Base-by-base conservation (phyloP, 345 rosid genomes). In the Angophora floribunda region DNA sequence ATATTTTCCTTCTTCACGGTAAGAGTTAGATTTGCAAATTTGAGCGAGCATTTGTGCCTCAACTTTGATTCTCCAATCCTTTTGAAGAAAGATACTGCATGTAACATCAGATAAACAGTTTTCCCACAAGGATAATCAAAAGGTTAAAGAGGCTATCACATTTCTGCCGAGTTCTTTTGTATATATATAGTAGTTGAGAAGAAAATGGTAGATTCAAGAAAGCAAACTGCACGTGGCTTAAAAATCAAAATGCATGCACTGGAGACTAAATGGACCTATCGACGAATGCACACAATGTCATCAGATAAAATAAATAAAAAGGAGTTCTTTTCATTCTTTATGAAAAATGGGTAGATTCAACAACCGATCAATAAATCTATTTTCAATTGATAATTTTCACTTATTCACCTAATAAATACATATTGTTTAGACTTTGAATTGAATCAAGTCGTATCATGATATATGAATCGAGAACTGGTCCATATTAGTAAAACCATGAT, bases 1-100 rank as follows among this genome's bases (percentile, higher is more conserved):
- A 59, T 24, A 59, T 59, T 2, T 24, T 2, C 0, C 0, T 11
- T 26, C 0, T 24, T 26, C 1, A 0, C 3, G 26, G 11, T 3
- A 26, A 59, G 65, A 24, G 11, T 6, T 57, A 36, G 41, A 2
- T 24, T 28, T 26, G 65, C 14, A 4, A 24, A 26, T 30, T 11
- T 0, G 8, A 26, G 65, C 4, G 65, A 55, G 28, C 2, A 0
- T 55, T 55, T 55, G 61, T 55, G 61, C 24, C 28, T 55, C 6
- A 22, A 55, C 61, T 55, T 55, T 55, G 61, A 55, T 55, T 55
- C 61, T 55, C 61, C 6, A 55, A 55, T 55, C 61, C 13, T 55
- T 55, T 21, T 21, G 61, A 55, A 8, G 28, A 55, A 55, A 55
- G 28, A 26, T 55, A 22, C 30, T 59, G 65, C 65, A 26, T 11